Percentiles rank a stretch among this genome's conserved stretches.
phyloP scores from a whole-genome alignment of 495 filamentous ascomycete genomes.

The Xylaria palmicola region DNA sequence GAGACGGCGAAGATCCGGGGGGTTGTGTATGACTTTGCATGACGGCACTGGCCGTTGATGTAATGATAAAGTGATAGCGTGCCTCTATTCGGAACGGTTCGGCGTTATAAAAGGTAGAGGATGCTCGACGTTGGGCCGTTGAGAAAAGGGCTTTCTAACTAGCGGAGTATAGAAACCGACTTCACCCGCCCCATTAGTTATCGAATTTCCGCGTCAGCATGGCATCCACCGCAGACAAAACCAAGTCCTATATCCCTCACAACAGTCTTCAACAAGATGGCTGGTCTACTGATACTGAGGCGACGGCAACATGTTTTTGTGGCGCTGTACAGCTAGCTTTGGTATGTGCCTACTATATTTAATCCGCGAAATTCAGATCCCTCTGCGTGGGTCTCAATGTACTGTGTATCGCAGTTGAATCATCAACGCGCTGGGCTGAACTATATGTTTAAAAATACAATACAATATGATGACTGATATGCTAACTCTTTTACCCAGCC shows the following conservation, averaged over 20 bases:
- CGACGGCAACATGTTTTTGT: conserved; percentile 56
- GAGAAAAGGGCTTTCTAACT: too few species aligned
- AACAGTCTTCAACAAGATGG: conserved; percentile 10
- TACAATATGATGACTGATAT: neutral
- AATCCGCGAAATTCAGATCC: neutral
- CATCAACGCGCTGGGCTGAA: too few species aligned
- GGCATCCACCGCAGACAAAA: conserved; percentile 4
- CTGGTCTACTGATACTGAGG: conserved; percentile 35
- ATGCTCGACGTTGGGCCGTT: neutral
- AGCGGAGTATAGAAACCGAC: too few species aligned
- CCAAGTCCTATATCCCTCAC: conserved; percentile 2
- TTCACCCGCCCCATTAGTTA: neutral
- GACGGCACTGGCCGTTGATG: neutral
- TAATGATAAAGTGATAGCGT: neutral
- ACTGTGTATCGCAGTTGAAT: too few species aligned
- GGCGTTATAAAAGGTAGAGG: neutral
- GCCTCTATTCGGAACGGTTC: too few species aligned
- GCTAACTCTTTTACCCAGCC: conserved; percentile 31
- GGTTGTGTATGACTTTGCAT: neutral
- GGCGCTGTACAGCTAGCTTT: conserved; percentile 55
- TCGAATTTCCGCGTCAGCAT: neutral
- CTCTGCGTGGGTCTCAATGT: neutral
- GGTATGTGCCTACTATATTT: conserved; percentile 29
- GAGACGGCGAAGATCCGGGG: neutral
- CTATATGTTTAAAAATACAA: too few species aligned